Evolutionary conservation across 164 flowering plant genomes (phyloP).

Genomic region (Taxillus chinensis): DNA sequence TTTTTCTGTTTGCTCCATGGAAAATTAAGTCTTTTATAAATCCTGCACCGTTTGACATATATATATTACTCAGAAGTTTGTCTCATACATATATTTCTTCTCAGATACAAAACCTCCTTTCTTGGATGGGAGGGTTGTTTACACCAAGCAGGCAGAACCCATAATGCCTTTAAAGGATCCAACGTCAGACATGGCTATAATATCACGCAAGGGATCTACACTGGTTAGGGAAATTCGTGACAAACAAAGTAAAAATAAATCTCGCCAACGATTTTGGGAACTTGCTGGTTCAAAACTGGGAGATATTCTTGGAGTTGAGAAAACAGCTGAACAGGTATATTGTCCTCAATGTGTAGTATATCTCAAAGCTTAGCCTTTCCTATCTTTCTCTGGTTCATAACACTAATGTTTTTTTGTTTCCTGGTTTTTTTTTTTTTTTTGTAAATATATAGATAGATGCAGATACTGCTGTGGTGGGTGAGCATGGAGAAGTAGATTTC

Average conservation of each 20-base stretch:
- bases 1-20: no score
- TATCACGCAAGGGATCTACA: conserved; percentile 86
- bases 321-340: conserved; percentile 79
- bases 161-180: conserved; percentile 94
- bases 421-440: not conserved
- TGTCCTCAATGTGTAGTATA: not conserved
- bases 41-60: no score
- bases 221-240: conserved; percentile 84
- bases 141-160: conserved; percentile 94
- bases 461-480: conserved; percentile 88
- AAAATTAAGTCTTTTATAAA: no score
- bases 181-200: conserved; percentile 97
- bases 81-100: conserved; percentile 1
- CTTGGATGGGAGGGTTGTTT: conserved; percentile 89
- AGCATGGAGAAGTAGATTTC: conserved; percentile 89
- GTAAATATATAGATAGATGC: conserved; percentile 66
- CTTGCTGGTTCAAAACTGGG: conserved; percentile 98
- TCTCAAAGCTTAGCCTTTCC: not conserved
- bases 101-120: conserved; percentile 98
- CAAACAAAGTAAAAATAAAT: conserved; percentile 77
- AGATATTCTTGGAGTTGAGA: conserved; percentile 94
- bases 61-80: not conserved
- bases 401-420: not conserved
- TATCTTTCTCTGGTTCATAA: not conserved
- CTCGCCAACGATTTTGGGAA: conserved; percentile 98